Evolutionary conservation across 805 yeast species (phyloP), one percentile per base, ranked within the genome.

Genomic region (Cyberlindnera sargentensis): DNA sequence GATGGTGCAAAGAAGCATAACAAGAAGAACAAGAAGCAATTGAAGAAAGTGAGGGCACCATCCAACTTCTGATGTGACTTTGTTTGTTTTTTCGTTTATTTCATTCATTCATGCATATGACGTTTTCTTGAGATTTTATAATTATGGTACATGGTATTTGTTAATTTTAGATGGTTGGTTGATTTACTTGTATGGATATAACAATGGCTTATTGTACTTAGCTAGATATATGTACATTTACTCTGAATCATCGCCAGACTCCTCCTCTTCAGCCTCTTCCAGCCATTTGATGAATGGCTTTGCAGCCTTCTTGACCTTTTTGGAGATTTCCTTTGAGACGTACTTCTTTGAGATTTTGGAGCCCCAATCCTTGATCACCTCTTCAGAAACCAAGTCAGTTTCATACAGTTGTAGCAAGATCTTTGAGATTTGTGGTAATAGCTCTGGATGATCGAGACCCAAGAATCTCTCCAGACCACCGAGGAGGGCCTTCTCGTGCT

Each of bases 391-490:
- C 47, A 93, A 67, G 54, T 93, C 99, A 52, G 77, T 72, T 60
- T 90, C 88, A 68, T 93, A 93, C 39, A 88, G 68, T 59, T 77
- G 73, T 67, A 86, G 78, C 57, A 93, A 72, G 50, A 93, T 80
- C 65, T 86, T 88, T 51, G 98, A 93, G 43, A 91, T 75, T 41
- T 68, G 57, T 44, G 83, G 75, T 57, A 88, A 78, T 55, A 89
- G 72, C 31, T 73, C 79, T 35, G 84, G 85, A 56, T 85, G 80
- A 58, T 82, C 85, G 47, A 85, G 66, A 47, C 98, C 98, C 52
- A 91, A 69, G 62, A 86, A 79, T 63, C 98, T 83, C 72, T 93
- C 99, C 54, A 93, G 73, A 50, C 99, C 99, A 57, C 99, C 99
- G 47, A 93, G 73, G 55, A 93, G 78, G 8, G 95, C 87, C 68